Evolutionary conservation across 805 yeast species (phyloP), one percentile per base, ranked within the genome.

Genomic region (Komagataella kurtzmanii): DNA sequence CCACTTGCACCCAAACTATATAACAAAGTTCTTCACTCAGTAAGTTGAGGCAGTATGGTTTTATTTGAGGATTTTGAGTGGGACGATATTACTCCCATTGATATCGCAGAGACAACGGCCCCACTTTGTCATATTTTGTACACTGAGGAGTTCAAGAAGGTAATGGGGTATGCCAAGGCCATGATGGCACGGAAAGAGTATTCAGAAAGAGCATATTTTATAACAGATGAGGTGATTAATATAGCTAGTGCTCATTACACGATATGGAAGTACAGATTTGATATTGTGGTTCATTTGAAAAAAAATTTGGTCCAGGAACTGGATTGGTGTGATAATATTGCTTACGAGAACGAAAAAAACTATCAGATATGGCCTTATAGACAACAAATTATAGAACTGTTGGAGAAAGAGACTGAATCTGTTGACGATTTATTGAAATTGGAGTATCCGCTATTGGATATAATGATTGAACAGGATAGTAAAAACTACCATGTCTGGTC

Each of bases 401-500:
- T 54, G 49, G 53, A 55, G 40, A 24, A 54, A 3, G 17, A 46
- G 1, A 50, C 53, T 2, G 54, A 55, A 3, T 52, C 52, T n/a
- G 74, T 73, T 57, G 58, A 70, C 47, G 40, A 30, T 30, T 30
- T 30, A 14, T 65, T 74, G 2, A 69, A 66, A 46, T 68, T 81
- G 44, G 98, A 93, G 61, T 72, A 73, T 50, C 83, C 86, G 2
- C 73, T 88, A 19, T 69, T 85, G 46, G 74, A 75, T 45, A 66
- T 74, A 48, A 85, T 91, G 85, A 65, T 93, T 3, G 78, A 76
- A 10, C 84, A 80, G 49, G 99, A 93, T 61, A 64, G 83, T 4
- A 93, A 93, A 62, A 93, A 93, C 68, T 95, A 93, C 65, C 99
- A 93, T 60, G 97, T 90, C 5, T 93, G 99, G 98, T 79, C 96